A percentile compares a stretch with the other conserved stretches of the same genome.
phyloP scores from a whole-genome alignment of 73 alveolate genomes.

The Paramecium octaurelia region DNA sequence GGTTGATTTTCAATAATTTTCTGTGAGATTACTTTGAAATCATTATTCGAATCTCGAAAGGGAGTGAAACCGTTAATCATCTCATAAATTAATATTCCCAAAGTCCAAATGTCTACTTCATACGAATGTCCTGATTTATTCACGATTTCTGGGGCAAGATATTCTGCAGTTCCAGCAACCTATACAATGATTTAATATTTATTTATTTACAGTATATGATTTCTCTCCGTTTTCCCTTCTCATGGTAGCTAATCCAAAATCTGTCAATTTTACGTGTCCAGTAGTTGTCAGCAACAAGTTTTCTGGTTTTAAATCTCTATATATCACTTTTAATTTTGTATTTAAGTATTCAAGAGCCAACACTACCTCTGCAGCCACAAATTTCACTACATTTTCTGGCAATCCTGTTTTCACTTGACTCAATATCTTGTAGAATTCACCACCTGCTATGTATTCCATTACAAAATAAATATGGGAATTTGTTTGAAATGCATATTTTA shows the following conservation, averaged over 20 bases:
- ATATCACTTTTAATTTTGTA: constrained; percentile 43
- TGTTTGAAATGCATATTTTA: constrained; percentile 85
- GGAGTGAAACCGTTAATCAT: constrained; percentile 64
- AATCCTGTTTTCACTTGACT: constrained; percentile 10
- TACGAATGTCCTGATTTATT: constrained; percentile 51
- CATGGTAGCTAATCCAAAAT: constrained; percentile 69
- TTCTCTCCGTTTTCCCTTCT: constrained; percentile 57
- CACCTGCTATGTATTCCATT: constrained; percentile 70
- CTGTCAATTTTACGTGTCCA: constrained; percentile 75
- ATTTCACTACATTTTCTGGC: constrained; percentile 59
- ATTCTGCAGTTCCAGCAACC: constrained; percentile 80
- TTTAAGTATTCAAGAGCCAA: constrained; percentile 65
- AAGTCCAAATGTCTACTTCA: constrained; percentile 59
- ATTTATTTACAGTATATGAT: constrained; percentile 55
- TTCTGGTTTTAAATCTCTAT: constrained; percentile 72
- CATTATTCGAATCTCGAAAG: not conserved
- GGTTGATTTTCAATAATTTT: not conserved
- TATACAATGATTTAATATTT: not conserved
- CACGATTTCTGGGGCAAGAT: constrained; percentile 77
- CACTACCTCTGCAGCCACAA: constrained; percentile 58
- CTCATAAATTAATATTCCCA: constrained; percentile 51
- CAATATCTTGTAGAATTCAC: constrained; percentile 50
- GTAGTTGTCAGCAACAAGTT: constrained; percentile 57
- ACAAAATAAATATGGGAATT: constrained; percentile 84
- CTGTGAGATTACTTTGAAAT: not conserved